These are phyloP conservation scores for Apiospora malaysiana DNA, from an alignment of 2,329 filamentous ascomycete species.

Conservation along the genomic window DNA sequence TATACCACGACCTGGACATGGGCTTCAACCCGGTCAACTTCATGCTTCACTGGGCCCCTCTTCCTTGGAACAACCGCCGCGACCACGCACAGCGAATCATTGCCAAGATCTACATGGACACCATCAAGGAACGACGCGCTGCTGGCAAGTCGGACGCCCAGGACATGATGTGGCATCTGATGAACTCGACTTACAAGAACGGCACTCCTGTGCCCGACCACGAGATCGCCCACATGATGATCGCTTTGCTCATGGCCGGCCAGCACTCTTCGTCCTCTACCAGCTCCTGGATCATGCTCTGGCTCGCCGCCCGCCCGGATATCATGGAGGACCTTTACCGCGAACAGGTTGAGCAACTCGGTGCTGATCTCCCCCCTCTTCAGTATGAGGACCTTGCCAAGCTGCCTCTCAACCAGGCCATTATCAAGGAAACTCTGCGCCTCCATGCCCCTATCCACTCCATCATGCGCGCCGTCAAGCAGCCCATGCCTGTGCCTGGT, in stretches of 20 bases:
- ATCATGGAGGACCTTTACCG: constrained; percentile 81
- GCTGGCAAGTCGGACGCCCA: constrained; percentile 56
- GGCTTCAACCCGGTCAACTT: constrained; percentile 91
- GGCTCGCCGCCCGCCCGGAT: constrained; percentile 77
- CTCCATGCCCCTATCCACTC: constrained; percentile 94
- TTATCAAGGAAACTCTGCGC: constrained; percentile 91
- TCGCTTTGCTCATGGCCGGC: constrained; percentile 88
- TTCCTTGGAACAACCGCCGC: constrained; percentile 85
- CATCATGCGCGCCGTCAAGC: constrained; percentile 91
- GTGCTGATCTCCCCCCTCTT: constrained; percentile 75
- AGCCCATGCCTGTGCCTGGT: constrained; percentile 81
- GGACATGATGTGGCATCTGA: constrained; percentile 91
- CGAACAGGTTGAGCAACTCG: constrained; percentile 79
- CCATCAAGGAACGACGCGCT: constrained; percentile 74
- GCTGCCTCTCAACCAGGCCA: constrained; percentile 80
- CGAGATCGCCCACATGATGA: constrained; percentile 93
- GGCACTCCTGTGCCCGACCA: constrained; percentile 79
- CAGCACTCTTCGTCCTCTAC: constrained; percentile 89
- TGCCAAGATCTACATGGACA: constrained; percentile 81
- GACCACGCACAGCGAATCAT: constrained; percentile 82
- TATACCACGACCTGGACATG: constrained; percentile 91
- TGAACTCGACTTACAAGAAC: constrained; percentile 86
- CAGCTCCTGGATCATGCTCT: constrained; percentile 83
- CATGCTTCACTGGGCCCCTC: constrained; percentile 84
- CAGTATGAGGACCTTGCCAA: constrained; percentile 79